Conservation (phyloP, 305 asterid species). For the Solanum chacoense region DNA sequence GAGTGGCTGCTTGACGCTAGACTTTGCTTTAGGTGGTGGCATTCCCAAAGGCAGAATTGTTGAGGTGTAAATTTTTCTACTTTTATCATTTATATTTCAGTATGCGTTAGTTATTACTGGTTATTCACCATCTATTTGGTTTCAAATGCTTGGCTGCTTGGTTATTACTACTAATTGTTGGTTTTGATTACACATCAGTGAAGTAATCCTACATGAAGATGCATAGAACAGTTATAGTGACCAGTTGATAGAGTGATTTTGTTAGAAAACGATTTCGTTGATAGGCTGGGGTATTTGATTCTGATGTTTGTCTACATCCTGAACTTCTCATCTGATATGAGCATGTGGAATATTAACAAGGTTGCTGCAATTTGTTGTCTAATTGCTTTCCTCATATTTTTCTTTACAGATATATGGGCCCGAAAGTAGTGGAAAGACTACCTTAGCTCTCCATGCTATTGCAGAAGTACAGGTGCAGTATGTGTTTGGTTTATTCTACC, state of each 20-base stretch:
- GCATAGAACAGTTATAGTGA: not conserved
- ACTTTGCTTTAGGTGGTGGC: slow-evolving; percentile 98
- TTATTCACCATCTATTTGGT: not conserved
- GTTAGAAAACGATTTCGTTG: not conserved
- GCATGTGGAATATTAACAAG: not conserved
- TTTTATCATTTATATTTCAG: not conserved
- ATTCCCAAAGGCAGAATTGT: slow-evolving; percentile 97
- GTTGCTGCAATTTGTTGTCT: not conserved
- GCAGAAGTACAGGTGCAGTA: slow-evolving; percentile 98
- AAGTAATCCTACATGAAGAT: not conserved
- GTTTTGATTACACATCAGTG: not conserved
- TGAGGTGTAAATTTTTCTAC: slow-evolving; percentile 40
- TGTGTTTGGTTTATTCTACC: slow-evolving; percentile 21
- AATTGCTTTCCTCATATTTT: not conserved
- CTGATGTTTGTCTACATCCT: not conserved
- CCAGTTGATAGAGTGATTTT: not conserved
- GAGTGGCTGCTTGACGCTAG: slow-evolving; percentile 88
- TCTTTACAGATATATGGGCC: slow-evolving; percentile 83
- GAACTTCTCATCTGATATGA: not conserved
- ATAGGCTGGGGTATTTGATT: not conserved
- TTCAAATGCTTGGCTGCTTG: not conserved
- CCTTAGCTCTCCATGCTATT: slow-evolving; percentile 97
- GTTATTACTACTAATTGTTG: not conserved
- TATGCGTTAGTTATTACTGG: not conserved
- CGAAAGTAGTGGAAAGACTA: slow-evolving; percentile 99